Conservation (phyloP, 768 basidiomycete species). For the Pisolithus sp. region DNA sequence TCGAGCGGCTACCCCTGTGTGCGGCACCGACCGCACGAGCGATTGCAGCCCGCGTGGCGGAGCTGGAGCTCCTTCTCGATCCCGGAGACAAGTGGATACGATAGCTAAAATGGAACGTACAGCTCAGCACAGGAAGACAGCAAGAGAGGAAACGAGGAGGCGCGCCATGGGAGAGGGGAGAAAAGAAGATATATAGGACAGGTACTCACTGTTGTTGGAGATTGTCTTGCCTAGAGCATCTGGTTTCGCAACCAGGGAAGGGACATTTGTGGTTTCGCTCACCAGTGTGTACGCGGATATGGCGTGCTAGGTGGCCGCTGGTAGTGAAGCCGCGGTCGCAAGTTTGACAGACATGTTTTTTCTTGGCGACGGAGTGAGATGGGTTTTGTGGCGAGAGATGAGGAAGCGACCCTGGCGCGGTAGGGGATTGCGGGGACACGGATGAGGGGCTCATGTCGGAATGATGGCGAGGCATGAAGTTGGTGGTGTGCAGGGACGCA, state of each 20-base stretch:
- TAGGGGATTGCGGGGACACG: slow-evolving; percentile 2
- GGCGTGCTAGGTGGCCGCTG: slow-evolving; percentile 82
- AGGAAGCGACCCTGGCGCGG: slow-evolving; percentile 5
- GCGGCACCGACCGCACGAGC: slow-evolving; percentile 33
- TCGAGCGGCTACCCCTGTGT: slow-evolving; percentile 20
- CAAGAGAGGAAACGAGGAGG: slow-evolving; percentile 9
- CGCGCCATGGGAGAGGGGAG: slow-evolving; percentile 3
- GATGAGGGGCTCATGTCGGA: slow-evolving; percentile 22
- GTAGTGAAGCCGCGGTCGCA: slow-evolving; percentile 83
- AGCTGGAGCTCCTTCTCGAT: slow-evolving; percentile 57
- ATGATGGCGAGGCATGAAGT: slow-evolving; percentile 26
- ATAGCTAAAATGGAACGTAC: slow-evolving; percentile 41
- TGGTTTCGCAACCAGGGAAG: slow-evolving; percentile 90
- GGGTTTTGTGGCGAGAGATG: slow-evolving; percentile 2
- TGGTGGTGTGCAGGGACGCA: background rate
- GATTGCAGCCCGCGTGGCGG: slow-evolving; percentile 51
- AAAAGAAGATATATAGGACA: background rate
- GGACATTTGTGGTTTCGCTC: slow-evolving; percentile 91
- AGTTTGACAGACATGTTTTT: slow-evolving; percentile 56
- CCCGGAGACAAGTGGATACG: slow-evolving; percentile 79
- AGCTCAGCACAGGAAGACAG: background rate
- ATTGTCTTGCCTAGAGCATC: slow-evolving; percentile 88
- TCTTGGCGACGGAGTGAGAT: slow-evolving; percentile 15
- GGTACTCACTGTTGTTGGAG: slow-evolving; percentile 39
- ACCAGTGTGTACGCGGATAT: slow-evolving; percentile 86